Evolutionary conservation across 768 basidiomycete species (phyloP).

Genomic region (Leccinum pellstonianum): DNA sequence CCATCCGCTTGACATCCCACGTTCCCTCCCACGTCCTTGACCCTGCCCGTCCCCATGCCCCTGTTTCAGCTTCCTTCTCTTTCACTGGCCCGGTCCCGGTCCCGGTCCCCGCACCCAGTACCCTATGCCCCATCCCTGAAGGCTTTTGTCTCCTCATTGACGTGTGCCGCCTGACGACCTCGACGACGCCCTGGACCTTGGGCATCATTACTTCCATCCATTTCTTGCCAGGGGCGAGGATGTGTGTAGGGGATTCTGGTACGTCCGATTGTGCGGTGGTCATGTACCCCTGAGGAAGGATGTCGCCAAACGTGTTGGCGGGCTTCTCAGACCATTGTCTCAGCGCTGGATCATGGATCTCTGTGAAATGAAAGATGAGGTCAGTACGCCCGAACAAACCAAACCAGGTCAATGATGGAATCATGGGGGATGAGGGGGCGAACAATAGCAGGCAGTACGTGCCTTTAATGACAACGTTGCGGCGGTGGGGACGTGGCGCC

Average conservation of each 20-base stretch:
- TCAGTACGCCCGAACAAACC: background rate
- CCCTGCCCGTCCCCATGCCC: background rate
- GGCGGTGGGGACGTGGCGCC: conserved; percentile 22
- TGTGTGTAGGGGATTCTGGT: conserved; percentile 15
- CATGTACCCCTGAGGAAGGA: conserved; percentile 47
- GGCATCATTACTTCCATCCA: conserved; percentile 36
- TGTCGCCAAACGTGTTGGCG: conserved; percentile 44
- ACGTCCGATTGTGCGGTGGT: conserved; percentile 32
- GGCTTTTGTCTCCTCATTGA: conserved; percentile 6
- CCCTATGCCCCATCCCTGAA: background rate
- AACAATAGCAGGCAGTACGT: background rate
- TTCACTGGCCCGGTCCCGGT: no score
- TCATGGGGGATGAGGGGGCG: no score
- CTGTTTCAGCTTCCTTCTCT: background rate
- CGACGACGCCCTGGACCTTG: conserved; percentile 40
- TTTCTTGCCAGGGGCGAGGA: conserved; percentile 29
- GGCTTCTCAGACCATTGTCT: conserved; percentile 22
- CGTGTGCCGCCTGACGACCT: conserved; percentile 25
- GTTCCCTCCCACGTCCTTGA: background rate
- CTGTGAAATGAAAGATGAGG: conserved; percentile 9
- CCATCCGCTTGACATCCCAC: conserved; percentile 10
- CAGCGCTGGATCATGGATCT: conserved; percentile 27
- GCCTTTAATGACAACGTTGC: conserved; percentile 27
- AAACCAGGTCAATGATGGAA: background rate
- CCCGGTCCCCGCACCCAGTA: no score